A percentile compares a stretch with the other conserved stretches of the same genome.
phyloP scores from a whole-genome alignment of 345 rosid genomes.

The Laguncularia racemosa region DNA sequence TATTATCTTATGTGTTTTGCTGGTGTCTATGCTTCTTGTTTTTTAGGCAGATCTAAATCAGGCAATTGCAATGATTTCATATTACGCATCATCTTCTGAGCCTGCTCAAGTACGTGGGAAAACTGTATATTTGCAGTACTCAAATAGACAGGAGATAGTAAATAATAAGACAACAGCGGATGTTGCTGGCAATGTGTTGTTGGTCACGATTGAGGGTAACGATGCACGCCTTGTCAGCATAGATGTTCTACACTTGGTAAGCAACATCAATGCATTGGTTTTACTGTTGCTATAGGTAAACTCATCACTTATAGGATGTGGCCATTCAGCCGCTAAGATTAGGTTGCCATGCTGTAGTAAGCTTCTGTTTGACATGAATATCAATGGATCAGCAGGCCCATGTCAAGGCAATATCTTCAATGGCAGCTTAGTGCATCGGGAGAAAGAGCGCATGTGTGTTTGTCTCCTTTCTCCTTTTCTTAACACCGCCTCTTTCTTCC shows the following conservation, averaged over 20 bases:
- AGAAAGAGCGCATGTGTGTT: conserved; percentile 99
- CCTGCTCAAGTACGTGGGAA: conserved; percentile 99
- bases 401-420: conserved; percentile 97
- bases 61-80: conserved; percentile 96
- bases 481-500: conserved; percentile 84
- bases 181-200: conserved; percentile 92
- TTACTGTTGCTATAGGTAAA: conserved; percentile 28
- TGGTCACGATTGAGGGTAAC: conserved; percentile 87
- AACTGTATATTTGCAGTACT: conserved; percentile 97
- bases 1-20: not conserved
- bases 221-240: conserved; percentile 99
- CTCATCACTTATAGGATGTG: conserved; percentile 24
- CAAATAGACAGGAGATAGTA: conserved; percentile 96
- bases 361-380: conserved; percentile 80
- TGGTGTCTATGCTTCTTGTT: not conserved
- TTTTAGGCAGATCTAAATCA: conserved; percentile 89
- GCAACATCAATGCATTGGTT: conserved; percentile 20
- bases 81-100: conserved; percentile 92
- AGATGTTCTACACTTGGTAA: conserved; percentile 96
- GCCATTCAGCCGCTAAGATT: conserved; percentile 37
- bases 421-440: conserved; percentile 99
- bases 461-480: conserved; percentile 99
- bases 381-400: conserved; percentile 99
- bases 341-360: conserved; percentile 57
- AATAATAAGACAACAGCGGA: conserved; percentile 97